Evolutionary conservation across 768 basidiomycete species (phyloP).

Genomic region (Leccinum olivaceopallidum): DNA sequence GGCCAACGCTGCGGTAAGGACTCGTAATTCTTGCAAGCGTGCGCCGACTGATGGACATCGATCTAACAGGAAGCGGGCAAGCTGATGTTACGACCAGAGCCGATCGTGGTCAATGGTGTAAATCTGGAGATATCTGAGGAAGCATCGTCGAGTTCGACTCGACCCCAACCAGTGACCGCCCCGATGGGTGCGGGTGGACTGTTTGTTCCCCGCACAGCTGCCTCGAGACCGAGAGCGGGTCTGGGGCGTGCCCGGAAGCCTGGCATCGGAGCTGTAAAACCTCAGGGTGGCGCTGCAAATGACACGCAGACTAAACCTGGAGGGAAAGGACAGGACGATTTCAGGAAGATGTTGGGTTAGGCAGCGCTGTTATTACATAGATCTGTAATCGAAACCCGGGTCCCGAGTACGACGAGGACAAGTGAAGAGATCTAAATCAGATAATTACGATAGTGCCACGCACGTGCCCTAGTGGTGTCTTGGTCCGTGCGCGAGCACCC

Average conservation of each 20-base stretch:
- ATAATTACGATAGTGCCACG: background rate
- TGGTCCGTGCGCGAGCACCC: conserved; percentile 22
- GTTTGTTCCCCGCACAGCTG: conserved; percentile 69
- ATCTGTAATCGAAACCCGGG: background rate
- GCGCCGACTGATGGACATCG: background rate
- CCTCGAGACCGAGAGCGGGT: conserved; percentile 70
- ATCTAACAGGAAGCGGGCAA: conserved; percentile 75
- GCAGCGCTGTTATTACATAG: background rate
- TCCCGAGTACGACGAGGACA: background rate
- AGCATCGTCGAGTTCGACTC: conserved; percentile 34
- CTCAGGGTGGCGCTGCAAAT: conserved; percentile 13
- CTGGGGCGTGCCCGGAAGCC: conserved; percentile 57
- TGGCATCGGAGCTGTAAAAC: conserved; percentile 22
- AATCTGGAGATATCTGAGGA: conserved; percentile 63
- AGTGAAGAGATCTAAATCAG: background rate
- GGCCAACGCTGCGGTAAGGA: conserved; percentile 61
- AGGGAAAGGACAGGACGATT: conserved; percentile 68
- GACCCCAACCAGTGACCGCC: conserved; percentile 32
- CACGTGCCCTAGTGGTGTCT: background rate
- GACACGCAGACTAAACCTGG: conserved; percentile 11
- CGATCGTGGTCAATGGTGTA: conserved; percentile 68
- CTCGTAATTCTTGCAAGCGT: background rate
- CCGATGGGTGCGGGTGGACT: conserved; percentile 44
- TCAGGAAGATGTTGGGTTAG: conserved; percentile 70
- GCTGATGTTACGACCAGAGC: conserved; percentile 68